These are phyloP conservation scores for Fusarium tanahbumbuense DNA, from an alignment of 2,329 filamentous ascomycete genomes.

Conservation along the genomic window DNA sequence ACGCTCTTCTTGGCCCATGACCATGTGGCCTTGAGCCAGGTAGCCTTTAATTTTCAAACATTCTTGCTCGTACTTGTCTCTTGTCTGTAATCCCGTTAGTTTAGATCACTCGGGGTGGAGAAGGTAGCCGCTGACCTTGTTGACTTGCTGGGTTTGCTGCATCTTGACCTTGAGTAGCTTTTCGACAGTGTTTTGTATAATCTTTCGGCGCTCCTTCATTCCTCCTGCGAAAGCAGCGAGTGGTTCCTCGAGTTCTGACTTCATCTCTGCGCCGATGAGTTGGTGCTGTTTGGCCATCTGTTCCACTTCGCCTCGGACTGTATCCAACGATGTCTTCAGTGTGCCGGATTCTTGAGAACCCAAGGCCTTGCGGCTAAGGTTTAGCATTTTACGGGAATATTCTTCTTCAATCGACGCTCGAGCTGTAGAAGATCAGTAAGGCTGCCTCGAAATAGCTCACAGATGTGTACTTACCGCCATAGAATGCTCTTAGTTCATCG, in stretches of 20 bases:
- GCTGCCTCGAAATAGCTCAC: not conserved
- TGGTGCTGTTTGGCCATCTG: slow-evolving; percentile 94
- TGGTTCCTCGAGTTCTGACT: slow-evolving; percentile 93
- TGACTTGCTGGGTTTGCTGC: slow-evolving; percentile 89
- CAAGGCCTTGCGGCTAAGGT: slow-evolving; percentile 86
- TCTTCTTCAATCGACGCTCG: slow-evolving; percentile 96
- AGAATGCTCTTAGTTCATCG: slow-evolving; percentile 94
- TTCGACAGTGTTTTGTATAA: slow-evolving; percentile 93
- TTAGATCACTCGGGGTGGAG: not conserved
- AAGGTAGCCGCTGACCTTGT: slow-evolving; percentile 73
- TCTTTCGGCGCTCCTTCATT: slow-evolving; percentile 97
- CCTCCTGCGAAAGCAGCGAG: slow-evolving; percentile 90
- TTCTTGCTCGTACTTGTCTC: slow-evolving; percentile 96
- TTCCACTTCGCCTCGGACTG: slow-evolving; percentile 88
- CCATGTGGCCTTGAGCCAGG: slow-evolving; percentile 98
- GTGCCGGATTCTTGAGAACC: slow-evolving; percentile 90
- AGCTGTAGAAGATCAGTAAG: slow-evolving; percentile 60
- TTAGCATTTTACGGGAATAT: slow-evolving; percentile 89
- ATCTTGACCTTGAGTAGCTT: slow-evolving; percentile 93
- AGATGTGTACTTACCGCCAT: slow-evolving; percentile 69
- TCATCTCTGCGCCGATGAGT: slow-evolving; percentile 92
- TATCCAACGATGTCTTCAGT: slow-evolving; percentile 85
- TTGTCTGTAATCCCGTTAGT: slow-evolving; percentile 66
- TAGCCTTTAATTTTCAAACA: slow-evolving; percentile 99
- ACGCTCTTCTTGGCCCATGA: slow-evolving; percentile 98